These are phyloP conservation scores for Umbelopsis vinacea DNA, from an alignment of 192 early-diverging fungal genomes.

Conservation along the genomic window DNA sequence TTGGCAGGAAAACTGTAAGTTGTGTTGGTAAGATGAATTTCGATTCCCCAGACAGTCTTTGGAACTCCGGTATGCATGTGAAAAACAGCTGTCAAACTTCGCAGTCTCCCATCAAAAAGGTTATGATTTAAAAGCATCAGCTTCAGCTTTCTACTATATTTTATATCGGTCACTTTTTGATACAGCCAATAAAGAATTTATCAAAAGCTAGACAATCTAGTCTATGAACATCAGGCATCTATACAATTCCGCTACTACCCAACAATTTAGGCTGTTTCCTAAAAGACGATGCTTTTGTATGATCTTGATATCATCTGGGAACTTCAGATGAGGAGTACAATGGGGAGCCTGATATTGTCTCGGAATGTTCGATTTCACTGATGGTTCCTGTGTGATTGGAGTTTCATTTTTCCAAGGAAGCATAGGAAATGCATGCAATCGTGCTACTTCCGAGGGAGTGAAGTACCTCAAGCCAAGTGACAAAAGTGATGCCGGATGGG, in stretches of 20 bases:
- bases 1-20: neutral
- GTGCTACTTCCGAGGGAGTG: conserved; percentile 79
- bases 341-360: conserved; percentile 15
- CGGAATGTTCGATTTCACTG: neutral
- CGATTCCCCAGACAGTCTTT: neutral
- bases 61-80: neutral
- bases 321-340: conserved; percentile 52
- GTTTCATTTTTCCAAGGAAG: neutral
- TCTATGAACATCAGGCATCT: conserved; percentile 44
- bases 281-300: conserved; percentile 78
- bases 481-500: conserved; percentile 66
- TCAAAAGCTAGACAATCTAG: neutral
- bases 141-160: no score
- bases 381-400: neutral
- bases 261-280: conserved; percentile 88
- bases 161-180: no score
- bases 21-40: neutral
- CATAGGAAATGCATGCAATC: conserved; percentile 80
- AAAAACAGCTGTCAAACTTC: neutral
- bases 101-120: no score
- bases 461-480: conserved; percentile 80
- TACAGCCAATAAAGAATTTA: no score
- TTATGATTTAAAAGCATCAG: neutral
- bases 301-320: conserved; percentile 65
- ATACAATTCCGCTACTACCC: conserved; percentile 79